These are phyloP conservation scores for Auxenochlorella protothecoides DNA, from an alignment of 139 green algal genomes.

Conservation along the genomic window DNA sequence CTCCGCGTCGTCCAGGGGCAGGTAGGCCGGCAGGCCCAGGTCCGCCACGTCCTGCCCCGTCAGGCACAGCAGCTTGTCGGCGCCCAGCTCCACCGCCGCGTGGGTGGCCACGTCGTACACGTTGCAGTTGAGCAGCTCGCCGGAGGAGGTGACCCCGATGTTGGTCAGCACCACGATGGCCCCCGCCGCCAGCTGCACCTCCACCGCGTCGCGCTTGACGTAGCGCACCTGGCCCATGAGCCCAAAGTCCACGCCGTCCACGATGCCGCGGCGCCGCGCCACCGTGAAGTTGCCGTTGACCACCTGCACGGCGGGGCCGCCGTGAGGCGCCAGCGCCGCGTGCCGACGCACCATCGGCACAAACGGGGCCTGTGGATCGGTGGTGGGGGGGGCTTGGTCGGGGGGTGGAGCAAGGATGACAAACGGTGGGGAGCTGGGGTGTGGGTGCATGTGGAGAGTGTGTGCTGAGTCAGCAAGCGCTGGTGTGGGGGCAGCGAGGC, in stretches of 20 bases:
- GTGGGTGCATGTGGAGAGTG: not conserved
- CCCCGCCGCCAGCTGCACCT: constrained; percentile 61
- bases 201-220: constrained; percentile 62
- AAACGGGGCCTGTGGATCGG: not conserved
- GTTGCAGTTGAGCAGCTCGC: constrained; percentile 95
- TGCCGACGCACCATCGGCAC: no score
- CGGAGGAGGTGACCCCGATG: constrained; percentile 47
- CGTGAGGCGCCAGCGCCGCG: not conserved
- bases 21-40: constrained; percentile 57
- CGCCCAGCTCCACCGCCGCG: constrained; percentile 54
- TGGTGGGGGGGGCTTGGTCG: not conserved
- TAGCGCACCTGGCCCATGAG: constrained; percentile 52
- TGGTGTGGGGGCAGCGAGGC: not conserved
- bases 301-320: constrained; percentile 33
- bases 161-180: constrained; percentile 88
- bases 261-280: constrained; percentile 75
- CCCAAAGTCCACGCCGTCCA: constrained; percentile 85
- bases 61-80: constrained; percentile 91
- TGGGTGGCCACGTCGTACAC: constrained; percentile 69
- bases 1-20: constrained; percentile 57
- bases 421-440: not conserved
- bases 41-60: constrained; percentile 50
- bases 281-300: constrained; percentile 87
- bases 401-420: not conserved
- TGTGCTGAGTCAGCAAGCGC: not conserved